phyloP scores from a whole-genome alignment of 129 eudicot genomes.

The Tagetes erecta region DNA sequence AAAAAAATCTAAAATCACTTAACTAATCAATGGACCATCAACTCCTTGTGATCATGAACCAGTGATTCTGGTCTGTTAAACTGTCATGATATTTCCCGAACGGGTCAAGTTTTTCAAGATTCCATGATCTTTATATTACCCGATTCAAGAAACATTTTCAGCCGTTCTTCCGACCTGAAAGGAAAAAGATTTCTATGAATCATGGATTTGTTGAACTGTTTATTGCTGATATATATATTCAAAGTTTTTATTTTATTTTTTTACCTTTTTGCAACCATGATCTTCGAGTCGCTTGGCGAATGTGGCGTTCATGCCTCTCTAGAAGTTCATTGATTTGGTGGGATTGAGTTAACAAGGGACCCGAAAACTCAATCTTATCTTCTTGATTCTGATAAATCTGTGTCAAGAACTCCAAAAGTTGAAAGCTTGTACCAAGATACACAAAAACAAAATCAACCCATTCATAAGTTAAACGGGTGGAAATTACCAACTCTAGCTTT shows the following conservation, averaged over 20 bases:
- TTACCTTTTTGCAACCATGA: slow-evolving; percentile 89
- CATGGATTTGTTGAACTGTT: slow-evolving; percentile 7
- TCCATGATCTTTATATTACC: neutral
- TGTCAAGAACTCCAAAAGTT: slow-evolving; percentile 23
- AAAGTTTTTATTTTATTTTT: neutral
- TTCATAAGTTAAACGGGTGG: neutral
- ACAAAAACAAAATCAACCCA: neutral
- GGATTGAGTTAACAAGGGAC: slow-evolving; percentile 84
- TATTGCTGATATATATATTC: neutral
- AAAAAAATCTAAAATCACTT: neutral
- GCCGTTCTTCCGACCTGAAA: slow-evolving; percentile 28
- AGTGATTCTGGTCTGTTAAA: slow-evolving; percentile 12
- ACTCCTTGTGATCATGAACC: slow-evolving; percentile 14
- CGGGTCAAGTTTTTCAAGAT: neutral
- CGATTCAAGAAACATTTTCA: slow-evolving; percentile 16
- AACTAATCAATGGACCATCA: slow-evolving; percentile 18
- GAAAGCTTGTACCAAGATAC: slow-evolving; percentile 23
- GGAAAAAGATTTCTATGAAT: neutral
- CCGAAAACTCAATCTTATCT: slow-evolving; percentile 91
- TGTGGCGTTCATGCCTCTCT: slow-evolving; percentile 83
- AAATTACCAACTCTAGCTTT: neutral
- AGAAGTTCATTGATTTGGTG: slow-evolving; percentile 76
- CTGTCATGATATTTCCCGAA: neutral
- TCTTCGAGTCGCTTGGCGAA: slow-evolving; percentile 88
- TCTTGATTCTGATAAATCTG: slow-evolving; percentile 67